Evolutionary conservation across 345 rosid species (phyloP).

Genomic region (Salix suchowensis): DNA sequence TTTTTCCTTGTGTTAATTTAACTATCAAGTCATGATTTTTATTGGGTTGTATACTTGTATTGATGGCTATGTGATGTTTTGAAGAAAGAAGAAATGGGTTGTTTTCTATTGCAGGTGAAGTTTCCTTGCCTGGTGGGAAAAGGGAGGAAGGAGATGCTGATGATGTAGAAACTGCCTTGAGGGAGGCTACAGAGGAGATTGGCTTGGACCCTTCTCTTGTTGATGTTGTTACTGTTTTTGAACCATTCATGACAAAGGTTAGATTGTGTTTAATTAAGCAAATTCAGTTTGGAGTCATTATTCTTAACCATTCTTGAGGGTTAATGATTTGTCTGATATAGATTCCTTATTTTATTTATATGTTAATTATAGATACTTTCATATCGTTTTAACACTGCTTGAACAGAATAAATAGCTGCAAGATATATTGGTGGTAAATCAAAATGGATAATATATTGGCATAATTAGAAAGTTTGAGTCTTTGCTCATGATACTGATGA

Average conservation of each 20-base stretch:
- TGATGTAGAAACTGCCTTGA: slow-evolving; percentile 36
- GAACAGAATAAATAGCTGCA: too few species aligned
- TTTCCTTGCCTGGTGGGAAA: slow-evolving; percentile 46
- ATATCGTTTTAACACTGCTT: too few species aligned
- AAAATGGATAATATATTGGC: too few species aligned
- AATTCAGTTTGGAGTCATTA: neutral
- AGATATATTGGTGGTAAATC: too few species aligned
- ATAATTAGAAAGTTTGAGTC: too few species aligned
- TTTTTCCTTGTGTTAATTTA: neutral
- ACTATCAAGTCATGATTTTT: neutral
- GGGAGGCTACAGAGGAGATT: slow-evolving; percentile 47
- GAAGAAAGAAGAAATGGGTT: neutral
- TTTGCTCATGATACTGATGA: too few species aligned
- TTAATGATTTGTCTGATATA: neutral
- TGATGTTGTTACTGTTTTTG: slow-evolving; percentile 35
- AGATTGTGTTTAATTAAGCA: neutral
- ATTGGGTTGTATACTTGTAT: neutral
- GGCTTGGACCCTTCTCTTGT: slow-evolving; percentile 47
- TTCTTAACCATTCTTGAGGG: too few species aligned
- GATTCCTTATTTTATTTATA: neutral
- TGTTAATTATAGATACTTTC: neutral
- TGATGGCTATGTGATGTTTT: neutral
- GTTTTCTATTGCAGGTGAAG: slow-evolving; percentile 32
- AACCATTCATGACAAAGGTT: slow-evolving; percentile 31
- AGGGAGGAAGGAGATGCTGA: slow-evolving; percentile 37